Evolutionary conservation across 768 basidiomycete genomes (phyloP).

Genomic region (Tephrocybe sp.): DNA sequence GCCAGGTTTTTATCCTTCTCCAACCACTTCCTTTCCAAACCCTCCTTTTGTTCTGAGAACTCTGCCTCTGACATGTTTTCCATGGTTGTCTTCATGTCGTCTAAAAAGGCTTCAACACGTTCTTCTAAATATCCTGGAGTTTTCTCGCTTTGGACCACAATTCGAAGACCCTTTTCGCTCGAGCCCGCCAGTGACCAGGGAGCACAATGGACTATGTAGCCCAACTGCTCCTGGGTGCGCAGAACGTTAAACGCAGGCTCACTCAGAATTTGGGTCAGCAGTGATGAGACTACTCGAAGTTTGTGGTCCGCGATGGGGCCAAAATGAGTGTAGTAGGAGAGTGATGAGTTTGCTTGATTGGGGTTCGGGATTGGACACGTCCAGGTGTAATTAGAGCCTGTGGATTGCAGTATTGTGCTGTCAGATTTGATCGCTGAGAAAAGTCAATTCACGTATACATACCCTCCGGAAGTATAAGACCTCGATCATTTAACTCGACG

Average conservation of each 20-base stretch:
- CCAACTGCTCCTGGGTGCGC: slow-evolving; percentile 92
- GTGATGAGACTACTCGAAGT: slow-evolving; percentile 61
- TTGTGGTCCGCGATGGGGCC: slow-evolving; percentile 65
- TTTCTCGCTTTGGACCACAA: slow-evolving; percentile 88
- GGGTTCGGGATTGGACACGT: slow-evolving; percentile 70
- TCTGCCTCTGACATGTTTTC: slow-evolving; percentile 67
- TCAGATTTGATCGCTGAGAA: too few species aligned
- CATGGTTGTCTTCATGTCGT: slow-evolving; percentile 64
- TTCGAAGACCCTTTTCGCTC: slow-evolving; percentile 71
- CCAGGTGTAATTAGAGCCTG: slow-evolving; percentile 73
- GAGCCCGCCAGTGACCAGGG: slow-evolving; percentile 58
- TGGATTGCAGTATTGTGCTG: too few species aligned
- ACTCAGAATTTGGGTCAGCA: slow-evolving; percentile 81
- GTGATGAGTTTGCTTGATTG: slow-evolving; percentile 81
- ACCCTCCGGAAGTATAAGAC: slow-evolving; percentile 73
- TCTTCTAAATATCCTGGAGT: slow-evolving; percentile 76
- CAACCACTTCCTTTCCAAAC: slow-evolving; percentile 76
- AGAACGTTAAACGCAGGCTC: slow-evolving; percentile 92
- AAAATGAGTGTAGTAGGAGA: slow-evolving; percentile 84
- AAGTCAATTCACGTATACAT: slow-evolving; percentile 13
- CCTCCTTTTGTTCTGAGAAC: slow-evolving; percentile 74
- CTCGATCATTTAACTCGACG: slow-evolving; percentile 50
- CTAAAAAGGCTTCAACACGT: slow-evolving; percentile 86
- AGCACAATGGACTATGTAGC: slow-evolving; percentile 79
- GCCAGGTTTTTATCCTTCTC: slow-evolving; percentile 87